Conservation (phyloP, 2,329 filamentous ascomycete species). For the Penicillium nordicum region DNA sequence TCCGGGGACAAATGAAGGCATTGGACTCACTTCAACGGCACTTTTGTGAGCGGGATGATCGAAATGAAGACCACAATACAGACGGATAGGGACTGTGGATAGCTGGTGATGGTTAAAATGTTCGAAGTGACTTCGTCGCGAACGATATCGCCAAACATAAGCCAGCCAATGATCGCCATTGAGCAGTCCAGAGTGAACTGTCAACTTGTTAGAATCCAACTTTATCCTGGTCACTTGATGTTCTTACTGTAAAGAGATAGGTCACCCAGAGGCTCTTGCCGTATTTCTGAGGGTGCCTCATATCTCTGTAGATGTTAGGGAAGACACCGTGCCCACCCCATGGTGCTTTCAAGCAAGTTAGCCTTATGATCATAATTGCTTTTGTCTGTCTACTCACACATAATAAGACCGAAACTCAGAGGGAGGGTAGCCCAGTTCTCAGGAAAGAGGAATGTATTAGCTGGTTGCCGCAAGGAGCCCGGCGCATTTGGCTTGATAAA, state of each 20-base stretch:
- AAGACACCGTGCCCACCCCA: conserved; percentile 74
- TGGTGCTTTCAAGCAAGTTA: conserved; percentile 44
- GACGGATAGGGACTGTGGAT: conserved; percentile 69
- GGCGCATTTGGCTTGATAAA: conserved; percentile 73
- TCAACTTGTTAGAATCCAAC: conserved; percentile 11
- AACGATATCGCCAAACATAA: conserved; percentile 94
- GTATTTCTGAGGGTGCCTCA: conserved; percentile 82
- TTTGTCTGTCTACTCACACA: conserved; percentile 52
- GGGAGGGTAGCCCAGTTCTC: conserved; percentile 83
- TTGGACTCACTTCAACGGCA: conserved; percentile 67
- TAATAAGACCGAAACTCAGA: conserved; percentile 82
- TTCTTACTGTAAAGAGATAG: conserved; percentile 74
- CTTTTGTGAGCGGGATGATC: conserved; percentile 91
- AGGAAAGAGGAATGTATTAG: conserved; percentile 76
- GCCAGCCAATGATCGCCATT: conserved; percentile 76
- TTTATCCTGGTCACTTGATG: background rate
- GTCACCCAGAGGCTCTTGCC: conserved; percentile 69
- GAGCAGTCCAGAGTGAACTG: conserved; percentile 75
- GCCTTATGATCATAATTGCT: background rate
- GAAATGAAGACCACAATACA: conserved; percentile 82
- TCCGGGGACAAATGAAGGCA: background rate
- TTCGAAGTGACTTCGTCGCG: conserved; percentile 88
- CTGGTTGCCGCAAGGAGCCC: conserved; percentile 78
- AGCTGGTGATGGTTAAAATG: conserved; percentile 70
- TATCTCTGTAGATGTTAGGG: conserved; percentile 77